A percentile compares a stretch with the other conserved stretches of the same genome.
Evolutionary conservation across 2,329 filamentous ascomycete genomes (phyloP).

Genomic region (Beauveria rudraprayagi): DNA sequence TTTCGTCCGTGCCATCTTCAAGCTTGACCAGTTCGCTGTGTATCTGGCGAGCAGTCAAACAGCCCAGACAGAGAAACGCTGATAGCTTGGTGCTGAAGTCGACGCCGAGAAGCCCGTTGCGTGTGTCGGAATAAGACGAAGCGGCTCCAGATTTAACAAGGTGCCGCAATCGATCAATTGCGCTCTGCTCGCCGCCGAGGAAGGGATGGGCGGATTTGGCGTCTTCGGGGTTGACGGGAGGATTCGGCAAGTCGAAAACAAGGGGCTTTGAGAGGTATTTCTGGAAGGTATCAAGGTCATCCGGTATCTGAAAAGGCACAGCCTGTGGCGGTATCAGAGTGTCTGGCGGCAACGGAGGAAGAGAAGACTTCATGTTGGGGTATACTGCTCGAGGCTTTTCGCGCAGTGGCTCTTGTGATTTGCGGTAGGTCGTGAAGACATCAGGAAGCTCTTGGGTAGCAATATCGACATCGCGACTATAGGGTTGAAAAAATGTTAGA

Average conservation of each 20-base stretch:
- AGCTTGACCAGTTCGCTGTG: conserved; percentile 60
- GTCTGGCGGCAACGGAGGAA: conserved; percentile 50
- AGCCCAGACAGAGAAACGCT: conserved; percentile 63
- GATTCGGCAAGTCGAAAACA: conserved; percentile 38
- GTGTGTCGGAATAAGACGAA: conserved; percentile 58
- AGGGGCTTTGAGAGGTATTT: conserved; percentile 51
- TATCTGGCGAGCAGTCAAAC: conserved; percentile 63
- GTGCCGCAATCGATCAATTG: conserved; percentile 48
- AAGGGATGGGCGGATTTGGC: conserved; percentile 57
- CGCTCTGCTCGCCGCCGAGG: conserved; percentile 56
- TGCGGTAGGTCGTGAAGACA: conserved; percentile 68
- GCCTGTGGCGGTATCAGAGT: conserved; percentile 48
- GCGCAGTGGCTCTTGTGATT: conserved; percentile 62
- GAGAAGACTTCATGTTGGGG: conserved; percentile 39
- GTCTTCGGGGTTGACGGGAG: conserved; percentile 44
- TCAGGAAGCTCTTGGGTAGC: conserved; percentile 57
- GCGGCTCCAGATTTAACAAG: conserved; percentile 54
- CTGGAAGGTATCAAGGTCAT: conserved; percentile 43
- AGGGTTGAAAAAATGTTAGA: neutral
- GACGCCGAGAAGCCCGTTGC: conserved; percentile 61
- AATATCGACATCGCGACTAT: conserved; percentile 58
- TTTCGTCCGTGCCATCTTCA: conserved; percentile 51
- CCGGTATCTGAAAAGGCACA: conserved; percentile 56
- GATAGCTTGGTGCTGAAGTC: conserved; percentile 73
- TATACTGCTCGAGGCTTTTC: conserved; percentile 52